Evolutionary conservation across 768 basidiomycete genomes (phyloP), one percentile per base, ranked within the genome.

Genomic region (Podaxis carcinomalis): DNA sequence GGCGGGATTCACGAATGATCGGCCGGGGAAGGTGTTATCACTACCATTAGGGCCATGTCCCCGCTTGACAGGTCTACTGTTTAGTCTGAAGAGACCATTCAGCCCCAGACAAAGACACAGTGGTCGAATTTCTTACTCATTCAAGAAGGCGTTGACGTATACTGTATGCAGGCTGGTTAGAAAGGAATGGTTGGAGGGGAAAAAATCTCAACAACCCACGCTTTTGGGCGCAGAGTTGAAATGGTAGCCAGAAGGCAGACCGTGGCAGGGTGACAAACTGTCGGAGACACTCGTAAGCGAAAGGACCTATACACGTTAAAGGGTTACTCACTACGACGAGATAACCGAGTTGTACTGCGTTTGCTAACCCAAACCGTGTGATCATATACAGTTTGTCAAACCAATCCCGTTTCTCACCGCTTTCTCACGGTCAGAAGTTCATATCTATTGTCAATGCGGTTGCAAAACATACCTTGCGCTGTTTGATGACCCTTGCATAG

Each of bases 211-310:
- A n/a, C 25, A 35, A 37, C n/a, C 47, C 54, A 19, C 59, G 68
- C 68, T 56, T 68, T 68, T 70, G 66, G 67, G 65, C 64, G 32
- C 67, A 60, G 49, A 71, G 65, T 44, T 70, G 70, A 60, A 71
- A 68, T 14, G 67, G 65, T 56, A 71, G 67, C 71, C 71, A 72
- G 40, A 68, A 53, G 7, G 64, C 52, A 35, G 60, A 68, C 14
- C 59, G 53, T 1, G 71, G 69, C 28, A 64, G 61, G 25, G 63
- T 52, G 5, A 58, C 39, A 63, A 70, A 71, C 71, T 72, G 51
- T 6, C 3, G 5, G 44, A 14, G 4, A 49, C 14, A 23, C 23
- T 9, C 6, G 10, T 54, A 13, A 23, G 13, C 16, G 9, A 23
- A 37, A 9, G 21, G 28, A 19, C 1, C 57, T 44, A 16, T 36